phyloP scores from a whole-genome alignment of 768 basidiomycete species.

The Mycena amicta region DNA sequence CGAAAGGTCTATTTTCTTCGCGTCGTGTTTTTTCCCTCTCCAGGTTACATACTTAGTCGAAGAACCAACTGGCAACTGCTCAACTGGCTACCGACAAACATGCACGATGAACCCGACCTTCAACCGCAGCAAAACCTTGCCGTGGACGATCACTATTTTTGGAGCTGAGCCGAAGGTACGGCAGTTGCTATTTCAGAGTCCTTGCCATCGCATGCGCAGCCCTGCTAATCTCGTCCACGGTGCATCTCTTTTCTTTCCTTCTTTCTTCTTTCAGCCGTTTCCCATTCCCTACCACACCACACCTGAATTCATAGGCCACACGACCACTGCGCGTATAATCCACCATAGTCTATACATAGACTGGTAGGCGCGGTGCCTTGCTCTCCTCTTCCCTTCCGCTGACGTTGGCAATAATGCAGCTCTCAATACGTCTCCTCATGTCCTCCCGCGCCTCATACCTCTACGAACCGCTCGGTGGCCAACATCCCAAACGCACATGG shows the following conservation, averaged over 20 bases:
- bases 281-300: too few species aligned
- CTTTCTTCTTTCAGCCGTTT: not conserved
- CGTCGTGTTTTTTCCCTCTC: too few species aligned
- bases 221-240: too few species aligned
- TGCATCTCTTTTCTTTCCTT: too few species aligned
- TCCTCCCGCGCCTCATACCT: slow-evolving; percentile 4
- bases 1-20: too few species aligned
- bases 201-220: not conserved
- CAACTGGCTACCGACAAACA: not conserved
- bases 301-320: not conserved
- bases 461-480: slow-evolving; percentile 2
- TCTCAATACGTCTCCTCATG: not conserved
- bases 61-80: not conserved
- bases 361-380: not conserved
- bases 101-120: not conserved
- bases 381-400: not conserved
- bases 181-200: not conserved
- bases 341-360: not conserved
- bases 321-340: not conserved
- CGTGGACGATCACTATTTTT: not conserved
- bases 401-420: not conserved
- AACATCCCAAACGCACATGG: not conserved
- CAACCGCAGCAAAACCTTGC: not conserved
- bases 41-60: not conserved
- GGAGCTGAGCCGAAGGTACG: not conserved